A percentile compares a stretch with the other conserved stretches of the same genome.
Evolutionary conservation across 169 alveolate species (phyloP).

Genomic region (Eimeria zaria): DNA sequence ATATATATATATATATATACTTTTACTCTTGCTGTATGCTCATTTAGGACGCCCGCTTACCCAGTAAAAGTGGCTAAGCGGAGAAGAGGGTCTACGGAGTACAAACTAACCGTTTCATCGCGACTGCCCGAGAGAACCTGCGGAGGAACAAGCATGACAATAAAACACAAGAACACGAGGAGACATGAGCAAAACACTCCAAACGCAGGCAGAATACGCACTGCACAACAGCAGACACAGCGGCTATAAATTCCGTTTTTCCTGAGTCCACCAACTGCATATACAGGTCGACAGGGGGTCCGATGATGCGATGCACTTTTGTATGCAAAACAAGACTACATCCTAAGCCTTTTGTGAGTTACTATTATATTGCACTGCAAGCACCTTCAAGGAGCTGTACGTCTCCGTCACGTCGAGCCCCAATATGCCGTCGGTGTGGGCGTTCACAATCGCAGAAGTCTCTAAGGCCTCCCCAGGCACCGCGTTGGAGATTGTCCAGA

Average conservation of each 20-base stretch:
- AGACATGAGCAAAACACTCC: not conserved
- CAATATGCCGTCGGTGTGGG: slow-evolving; percentile 81
- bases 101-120: slow-evolving; percentile 81
- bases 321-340: not conserved
- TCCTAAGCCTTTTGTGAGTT: not conserved
- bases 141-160: not conserved
- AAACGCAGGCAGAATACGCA: not conserved
- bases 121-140: slow-evolving; percentile 78
- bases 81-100: slow-evolving; percentile 73
- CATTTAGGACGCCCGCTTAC: slow-evolving; percentile 20
- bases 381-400: slow-evolving; percentile 3
- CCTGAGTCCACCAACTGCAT: not conserved
- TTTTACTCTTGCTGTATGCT: not conserved
- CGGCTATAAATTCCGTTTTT: not conserved
- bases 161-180: not conserved
- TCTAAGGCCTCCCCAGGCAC: slow-evolving; percentile 63
- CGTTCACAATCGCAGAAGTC: slow-evolving; percentile 74
- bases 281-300: not conserved
- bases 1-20: not conserved
- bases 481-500: slow-evolving; percentile 63
- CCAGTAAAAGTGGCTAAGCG: slow-evolving; percentile 80
- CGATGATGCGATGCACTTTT: not conserved
- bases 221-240: not conserved
- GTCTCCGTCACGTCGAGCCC: slow-evolving; percentile 72
- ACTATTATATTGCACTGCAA: not conserved